Conservation (phyloP, 306 rosid genomes). For the Malus sieversii region DNA sequence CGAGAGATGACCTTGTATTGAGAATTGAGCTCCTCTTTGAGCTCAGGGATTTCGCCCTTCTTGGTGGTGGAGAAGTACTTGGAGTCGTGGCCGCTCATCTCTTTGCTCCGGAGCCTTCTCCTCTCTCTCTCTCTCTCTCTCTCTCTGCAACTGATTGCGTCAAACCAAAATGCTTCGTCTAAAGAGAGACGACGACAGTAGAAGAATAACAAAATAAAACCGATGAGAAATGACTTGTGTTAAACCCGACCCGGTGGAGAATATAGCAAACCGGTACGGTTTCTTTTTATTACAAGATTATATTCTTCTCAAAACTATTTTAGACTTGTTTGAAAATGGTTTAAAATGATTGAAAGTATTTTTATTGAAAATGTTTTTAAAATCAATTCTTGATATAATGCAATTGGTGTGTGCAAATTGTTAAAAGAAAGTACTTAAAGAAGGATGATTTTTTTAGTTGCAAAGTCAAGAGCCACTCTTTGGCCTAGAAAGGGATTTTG, state of each 20-base stretch:
- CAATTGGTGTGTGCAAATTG: no score
- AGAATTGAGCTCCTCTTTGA: constrained; percentile 99
- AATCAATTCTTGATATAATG: no score
- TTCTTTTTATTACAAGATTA: no score
- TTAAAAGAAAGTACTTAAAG: no score
- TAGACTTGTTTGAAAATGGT: no score
- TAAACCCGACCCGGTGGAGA: constrained; percentile 5
- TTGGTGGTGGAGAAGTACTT: constrained; percentile 98
- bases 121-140: background rate
- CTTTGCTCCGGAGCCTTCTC: constrained; percentile 8
- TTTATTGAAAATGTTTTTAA: no score
- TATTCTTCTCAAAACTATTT: no score
- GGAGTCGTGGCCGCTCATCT: constrained; percentile 97
- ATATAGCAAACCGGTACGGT: constrained; percentile 1
- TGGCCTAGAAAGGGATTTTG: no score
- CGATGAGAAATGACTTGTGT: background rate
- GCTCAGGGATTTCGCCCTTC: constrained; percentile 99
- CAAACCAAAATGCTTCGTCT: background rate
- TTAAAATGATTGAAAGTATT: no score
- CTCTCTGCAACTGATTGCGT: background rate
- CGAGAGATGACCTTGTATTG: constrained; percentile 77
- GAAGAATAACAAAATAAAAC: background rate
- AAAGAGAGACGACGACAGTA: background rate
- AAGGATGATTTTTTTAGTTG: no score
- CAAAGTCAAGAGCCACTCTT: no score